Base-by-base conservation (phyloP, 2,329 filamentous ascomycete species). In the Tolypocladium amazonense region DNA sequence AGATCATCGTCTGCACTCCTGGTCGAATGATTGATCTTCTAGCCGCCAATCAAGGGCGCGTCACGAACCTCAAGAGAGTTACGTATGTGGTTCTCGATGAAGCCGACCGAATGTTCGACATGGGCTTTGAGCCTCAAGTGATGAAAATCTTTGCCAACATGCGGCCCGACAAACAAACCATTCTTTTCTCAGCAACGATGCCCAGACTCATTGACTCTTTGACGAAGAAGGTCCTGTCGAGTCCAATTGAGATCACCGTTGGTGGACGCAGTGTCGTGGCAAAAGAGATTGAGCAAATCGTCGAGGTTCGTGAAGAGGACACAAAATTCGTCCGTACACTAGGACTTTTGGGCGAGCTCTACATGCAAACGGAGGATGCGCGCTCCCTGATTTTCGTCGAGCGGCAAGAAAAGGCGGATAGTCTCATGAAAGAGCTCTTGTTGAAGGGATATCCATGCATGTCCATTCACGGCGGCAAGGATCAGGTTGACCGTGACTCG, bases 41-140 rank as follows among this genome's bases (percentile, higher is more conserved):
- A 38, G 90, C 92, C 47, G 92, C 92, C 57, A 99, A 97, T 70
- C 88, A 90, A 65, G 93, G 93, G n/a, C 86, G 92, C 63, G 92
- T 97, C 12, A 96, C 93, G 15, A 97, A 95, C 69, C 80, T 99
- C 60, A 86, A 84, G 65, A 84, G 94, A 63, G 90, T 96, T 15
- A 94, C 91, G 0, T 99, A 97, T 71, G 86, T 97, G 30, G 94
- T 99, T 14, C 83, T 99, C 45, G 94, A 99, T 71, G 94, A 99
- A 76, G 94, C 94, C 56, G 94, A 99, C 74, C 88, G 94, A 63
- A 97, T 99, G 94, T 97, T 97, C 71, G 94, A 99, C 72, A 97
- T 99, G 94, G 94, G 94, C 18, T 99, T 99, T 70, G 93, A 96
- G 75, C 93, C 94, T 2, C 94, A 99, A 73, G 92, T 99, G 58